Evolutionary conservation across 192 early-diverging fungal genomes (phyloP), one percentile per base, ranked within the genome.

Genomic region (Powellomyces hirtus): DNA sequence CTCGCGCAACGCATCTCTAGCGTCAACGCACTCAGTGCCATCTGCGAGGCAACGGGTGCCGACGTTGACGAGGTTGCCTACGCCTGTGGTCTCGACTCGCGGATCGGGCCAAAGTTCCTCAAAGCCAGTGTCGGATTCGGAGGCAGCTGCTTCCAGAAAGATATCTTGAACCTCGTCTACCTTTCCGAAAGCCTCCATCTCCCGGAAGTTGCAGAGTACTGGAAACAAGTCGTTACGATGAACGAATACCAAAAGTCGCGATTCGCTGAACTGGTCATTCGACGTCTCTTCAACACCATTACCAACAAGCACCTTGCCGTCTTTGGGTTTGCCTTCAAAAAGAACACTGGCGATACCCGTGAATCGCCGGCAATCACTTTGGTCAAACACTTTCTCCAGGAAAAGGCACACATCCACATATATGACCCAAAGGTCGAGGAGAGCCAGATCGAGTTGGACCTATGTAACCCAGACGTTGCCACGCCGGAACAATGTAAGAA

Each of bases 101-200:
- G 95, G 46, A 91, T 97, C 42, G 95, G 95, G 44, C 79, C 89
- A 61, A 89, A 91, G 79, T 97, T 94, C 76, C 78, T 97, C 63
- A 91, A 91, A 70, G 90, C 95, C 8, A 91, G 89, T 1, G 89
- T 97, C 34, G 95, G 95, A 37, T 97, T 97, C 72, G 95, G 95
- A 70, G 95, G 95, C 22, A 89, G 89, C 38, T 97, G 95, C 77
- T 95, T 97, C 80, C 91, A 94, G 77, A 97, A 97, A 74, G 95
- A 97, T 74, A 89, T 97, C 50, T 78, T 89, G 49, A 94, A 95
- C 80, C 77, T 97, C 55, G 90, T 95, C 20, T 97, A 94, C 78
- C 82, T 97, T 58, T 86, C 87, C 44, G 82, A 89, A 71, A 89
- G 88, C 64, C 83, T 95, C 30, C 87, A 88, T 59, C 79, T 97